These are phyloP conservation scores for Eucalyptus pauciflora DNA, from an alignment of 345 rosid genomes.

Conservation along the genomic window DNA sequence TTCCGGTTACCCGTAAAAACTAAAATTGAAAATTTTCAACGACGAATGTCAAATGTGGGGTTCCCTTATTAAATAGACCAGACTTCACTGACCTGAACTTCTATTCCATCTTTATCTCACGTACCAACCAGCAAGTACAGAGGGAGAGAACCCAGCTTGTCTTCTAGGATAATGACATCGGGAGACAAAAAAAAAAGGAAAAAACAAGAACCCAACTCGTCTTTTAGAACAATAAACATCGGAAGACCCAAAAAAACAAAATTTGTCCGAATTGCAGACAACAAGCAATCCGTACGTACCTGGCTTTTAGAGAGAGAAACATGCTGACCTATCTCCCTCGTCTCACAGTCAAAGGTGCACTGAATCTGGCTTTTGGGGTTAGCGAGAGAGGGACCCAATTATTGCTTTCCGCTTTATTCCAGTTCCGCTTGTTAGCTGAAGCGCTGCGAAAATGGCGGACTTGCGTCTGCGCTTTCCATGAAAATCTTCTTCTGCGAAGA, in stretches of 20 bases:
- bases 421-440: not conserved
- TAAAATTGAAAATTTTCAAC: not conserved
- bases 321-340: not conserved
- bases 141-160: not conserved
- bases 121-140: not conserved
- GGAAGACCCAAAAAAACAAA: not conserved
- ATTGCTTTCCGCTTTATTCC: not conserved
- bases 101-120: not conserved
- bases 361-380: not conserved
- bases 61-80: not conserved
- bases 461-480: not conserved
- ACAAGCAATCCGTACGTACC: not conserved
- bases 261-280: not conserved
- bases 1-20: not conserved
- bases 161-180: not conserved
- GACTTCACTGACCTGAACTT: not conserved
- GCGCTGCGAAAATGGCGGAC: not conserved
- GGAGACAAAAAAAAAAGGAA: not conserved
- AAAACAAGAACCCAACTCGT: not conserved
- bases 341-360: not conserved
- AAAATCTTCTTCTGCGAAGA: not conserved
- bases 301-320: not conserved
- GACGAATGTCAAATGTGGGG: not conserved
- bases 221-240: not conserved
- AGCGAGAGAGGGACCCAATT: not conserved